These are phyloP conservation scores for Leccinum subgranulosum DNA, from an alignment of 768 basidiomycete genomes.

Conservation along the genomic window DNA sequence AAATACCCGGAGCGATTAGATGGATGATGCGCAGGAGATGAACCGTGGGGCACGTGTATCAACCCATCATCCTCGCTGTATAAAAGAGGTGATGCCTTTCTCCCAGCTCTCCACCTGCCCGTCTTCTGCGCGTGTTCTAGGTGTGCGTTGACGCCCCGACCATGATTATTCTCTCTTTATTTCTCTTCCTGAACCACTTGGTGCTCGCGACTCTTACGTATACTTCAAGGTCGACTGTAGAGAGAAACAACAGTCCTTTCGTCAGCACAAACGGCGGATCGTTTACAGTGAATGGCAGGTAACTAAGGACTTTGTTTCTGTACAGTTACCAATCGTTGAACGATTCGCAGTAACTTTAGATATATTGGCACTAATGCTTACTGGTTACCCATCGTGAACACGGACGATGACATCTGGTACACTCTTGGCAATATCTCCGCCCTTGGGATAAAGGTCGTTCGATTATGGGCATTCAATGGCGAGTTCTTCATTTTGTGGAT, in stretches of 20 bases:
- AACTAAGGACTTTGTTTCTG: neutral
- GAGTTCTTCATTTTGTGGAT: neutral
- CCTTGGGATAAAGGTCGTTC: conserved; percentile 54
- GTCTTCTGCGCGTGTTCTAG: neutral
- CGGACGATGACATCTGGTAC: conserved; percentile 51
- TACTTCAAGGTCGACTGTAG: conserved; percentile 32
- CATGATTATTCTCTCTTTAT: conserved; percentile 36
- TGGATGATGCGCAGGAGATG: neutral
- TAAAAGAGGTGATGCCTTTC: conserved; percentile 9
- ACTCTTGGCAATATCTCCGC: conserved; percentile 58
- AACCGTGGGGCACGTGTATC: conserved; percentile 13
- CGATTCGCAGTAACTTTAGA: conserved; percentile 34
- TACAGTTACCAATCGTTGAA: conserved; percentile 20
- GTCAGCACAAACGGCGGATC: conserved; percentile 42
- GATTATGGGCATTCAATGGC: conserved; percentile 76
- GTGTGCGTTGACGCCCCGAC: conserved; percentile 19
- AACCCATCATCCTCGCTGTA: conserved; percentile 4
- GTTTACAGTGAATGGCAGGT: conserved; percentile 58
- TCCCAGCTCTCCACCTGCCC: neutral
- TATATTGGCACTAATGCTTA: conserved; percentile 63
- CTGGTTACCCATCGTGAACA: conserved; percentile 59
- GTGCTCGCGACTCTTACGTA: conserved; percentile 27
- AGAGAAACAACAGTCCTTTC: conserved; percentile 38
- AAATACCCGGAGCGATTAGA: conserved; percentile 4
- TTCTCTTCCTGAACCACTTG: conserved; percentile 29